Evolutionary conservation across 2,329 filamentous ascomycete species (phyloP), one percentile per base, ranked within the genome.

Genomic region (Phaeoacremonium minimum): DNA sequence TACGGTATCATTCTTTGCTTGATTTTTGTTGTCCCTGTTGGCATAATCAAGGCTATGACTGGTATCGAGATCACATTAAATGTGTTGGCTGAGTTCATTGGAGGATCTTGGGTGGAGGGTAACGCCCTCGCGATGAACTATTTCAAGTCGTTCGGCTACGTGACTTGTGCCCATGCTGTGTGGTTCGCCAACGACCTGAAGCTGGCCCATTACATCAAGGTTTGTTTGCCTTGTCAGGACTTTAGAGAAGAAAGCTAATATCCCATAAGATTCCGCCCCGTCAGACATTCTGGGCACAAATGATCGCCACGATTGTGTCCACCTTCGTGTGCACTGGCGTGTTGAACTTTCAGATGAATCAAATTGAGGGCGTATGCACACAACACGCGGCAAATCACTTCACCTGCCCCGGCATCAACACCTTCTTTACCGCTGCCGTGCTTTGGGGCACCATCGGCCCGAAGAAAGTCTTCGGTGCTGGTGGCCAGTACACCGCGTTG

Each of bases 191-290:
- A 48, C 42, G 57, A 51, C 37, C 44, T 48, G 18, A 52, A 58
- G 42, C 47, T 56, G 35, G 53, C 51, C 0, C 53, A 55, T 32
- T 53, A 51, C 35, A 33, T 49, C 38, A 49, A 49, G 32, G 33
- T 33, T 40, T 42, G 44, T 30, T 50, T 52, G 45, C 41, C 47
- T 26, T 47, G 38, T 26, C 22, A 26, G 9, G n/a, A 26, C 9
- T n/a, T 26, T n/a, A 26, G 9, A 26, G n/a, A n/a, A n/a, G n/a
- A n/a, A n/a, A n/a, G n/a, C n/a, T n/a, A n/a, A n/a, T n/a, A n/a
- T 79, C 79, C 53, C 67, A 75, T 57, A 79, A 79, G 59, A 77
- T 81, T 14, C 75, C 77, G 5, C 77, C 77, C 1, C 68, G 72
- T 9, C 68, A 77, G 18, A 74, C 76, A 4, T 82, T 81, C 46